Evolutionary conservation across 441 rosid genomes (phyloP).

Genomic region (Kokia cookei): DNA sequence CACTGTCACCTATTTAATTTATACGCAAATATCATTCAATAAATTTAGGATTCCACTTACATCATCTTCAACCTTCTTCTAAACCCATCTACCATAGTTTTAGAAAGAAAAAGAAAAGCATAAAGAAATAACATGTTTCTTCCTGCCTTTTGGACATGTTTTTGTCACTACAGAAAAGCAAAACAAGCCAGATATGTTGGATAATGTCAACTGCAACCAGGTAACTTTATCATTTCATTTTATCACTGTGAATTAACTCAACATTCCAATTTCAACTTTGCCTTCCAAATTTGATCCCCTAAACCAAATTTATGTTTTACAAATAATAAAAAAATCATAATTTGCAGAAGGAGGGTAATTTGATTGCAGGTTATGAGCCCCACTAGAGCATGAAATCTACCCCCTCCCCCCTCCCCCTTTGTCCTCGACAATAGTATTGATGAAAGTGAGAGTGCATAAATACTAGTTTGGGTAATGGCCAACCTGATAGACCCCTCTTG

Average conservation of each 20-base stretch:
- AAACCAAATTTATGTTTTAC: not conserved
- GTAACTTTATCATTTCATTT: not conserved
- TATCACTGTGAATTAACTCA: not conserved
- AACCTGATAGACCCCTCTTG: not conserved
- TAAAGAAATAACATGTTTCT: no score
- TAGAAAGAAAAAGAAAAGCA: not conserved
- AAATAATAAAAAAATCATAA: no score
- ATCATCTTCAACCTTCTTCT: no score
- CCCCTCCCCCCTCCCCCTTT: not conserved
- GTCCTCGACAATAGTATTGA: not conserved
- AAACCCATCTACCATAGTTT: no score
- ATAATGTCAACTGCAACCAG: not conserved
- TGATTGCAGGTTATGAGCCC: no score
- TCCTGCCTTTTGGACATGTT: not conserved
- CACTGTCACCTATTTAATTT: no score
- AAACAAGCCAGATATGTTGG: not conserved
- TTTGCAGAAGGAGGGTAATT: no score
- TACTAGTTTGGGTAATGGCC: conserved; percentile 13
- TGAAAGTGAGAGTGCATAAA: conserved; percentile 7
- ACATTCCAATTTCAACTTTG: not conserved
- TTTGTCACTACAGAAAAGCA: not conserved
- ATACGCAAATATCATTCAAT: no score
- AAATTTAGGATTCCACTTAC: no score
- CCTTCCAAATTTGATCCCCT: not conserved
- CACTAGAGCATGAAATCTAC: not conserved